Conservation (phyloP, 306 rosid species). For the Purshia tridentata region DNA sequence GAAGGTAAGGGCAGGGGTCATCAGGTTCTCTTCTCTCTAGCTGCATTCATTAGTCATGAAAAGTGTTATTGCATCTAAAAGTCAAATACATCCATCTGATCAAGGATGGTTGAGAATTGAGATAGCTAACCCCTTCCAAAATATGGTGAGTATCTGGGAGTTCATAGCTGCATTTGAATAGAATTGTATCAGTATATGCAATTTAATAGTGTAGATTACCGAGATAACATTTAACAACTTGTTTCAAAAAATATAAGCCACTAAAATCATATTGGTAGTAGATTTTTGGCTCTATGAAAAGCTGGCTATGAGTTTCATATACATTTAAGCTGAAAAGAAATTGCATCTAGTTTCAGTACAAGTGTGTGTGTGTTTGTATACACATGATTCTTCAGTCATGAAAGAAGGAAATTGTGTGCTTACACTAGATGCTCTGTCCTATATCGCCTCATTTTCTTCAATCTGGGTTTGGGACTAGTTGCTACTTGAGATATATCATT, state of each 20-base stretch:
- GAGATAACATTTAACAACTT: too few species aligned
- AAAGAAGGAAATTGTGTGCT: constrained; percentile 20
- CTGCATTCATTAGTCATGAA: constrained; percentile 11
- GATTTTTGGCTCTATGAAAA: too few species aligned
- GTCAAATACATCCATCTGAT: background rate
- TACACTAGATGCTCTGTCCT: constrained; percentile 65
- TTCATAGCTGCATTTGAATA: constrained; percentile 41
- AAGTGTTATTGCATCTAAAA: background rate
- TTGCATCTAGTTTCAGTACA: too few species aligned
- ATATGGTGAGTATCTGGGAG: constrained; percentile 55
- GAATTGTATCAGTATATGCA: too few species aligned
- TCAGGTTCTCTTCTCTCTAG: constrained; percentile 25
- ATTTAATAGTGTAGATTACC: background rate
- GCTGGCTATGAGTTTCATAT: too few species aligned
- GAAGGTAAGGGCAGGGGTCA: constrained; percentile 56
- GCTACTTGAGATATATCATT: constrained; percentile 36
- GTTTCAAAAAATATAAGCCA: too few species aligned
- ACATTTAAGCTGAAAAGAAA: too few species aligned
- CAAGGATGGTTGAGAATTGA: background rate
- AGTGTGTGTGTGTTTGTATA: too few species aligned
- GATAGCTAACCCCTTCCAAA: constrained; percentile 31
- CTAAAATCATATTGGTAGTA: too few species aligned
- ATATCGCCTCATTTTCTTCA: constrained; percentile 50
- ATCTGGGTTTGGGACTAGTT: constrained; percentile 28
- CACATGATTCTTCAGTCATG: background rate